Percentiles rank a stretch among this genome's conserved stretches.
phyloP scores from a whole-genome alignment of 208 protist species.

The Trypanosomatidae sp. region DNA sequence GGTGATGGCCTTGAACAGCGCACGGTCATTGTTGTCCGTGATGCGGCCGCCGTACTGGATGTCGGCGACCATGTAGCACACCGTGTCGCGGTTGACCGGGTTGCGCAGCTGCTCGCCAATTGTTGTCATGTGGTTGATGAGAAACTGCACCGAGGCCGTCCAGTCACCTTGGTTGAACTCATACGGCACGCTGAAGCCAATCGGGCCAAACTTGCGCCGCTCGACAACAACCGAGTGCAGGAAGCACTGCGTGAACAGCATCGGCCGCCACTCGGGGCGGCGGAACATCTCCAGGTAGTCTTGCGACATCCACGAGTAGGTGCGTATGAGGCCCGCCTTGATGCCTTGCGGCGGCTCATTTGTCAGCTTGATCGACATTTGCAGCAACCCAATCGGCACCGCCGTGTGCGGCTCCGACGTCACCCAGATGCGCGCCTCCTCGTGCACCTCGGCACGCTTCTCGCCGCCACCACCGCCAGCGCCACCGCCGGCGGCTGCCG shows the following conservation, averaged over 20 bases:
- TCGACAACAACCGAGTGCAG: constrained; percentile 96
- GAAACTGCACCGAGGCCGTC: constrained; percentile 93
- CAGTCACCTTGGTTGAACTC: constrained; percentile 98
- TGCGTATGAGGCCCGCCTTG: constrained; percentile 92
- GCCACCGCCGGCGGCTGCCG: no score
- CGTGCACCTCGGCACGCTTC: constrained; percentile 72
- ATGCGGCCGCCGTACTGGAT: constrained; percentile 99
- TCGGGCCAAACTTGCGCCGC: constrained; percentile 96
- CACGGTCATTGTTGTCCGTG: constrained; percentile 97
- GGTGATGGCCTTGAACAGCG: constrained; percentile 96
- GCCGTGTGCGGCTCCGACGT: constrained; percentile 90
- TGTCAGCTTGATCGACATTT: constrained; percentile 97
- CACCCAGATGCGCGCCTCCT: constrained; percentile 94
- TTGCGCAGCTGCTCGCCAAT: constrained; percentile 91
- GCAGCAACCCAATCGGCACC: constrained; percentile 94
- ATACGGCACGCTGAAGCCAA: constrained; percentile 98
- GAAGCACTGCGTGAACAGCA: constrained; percentile 96
- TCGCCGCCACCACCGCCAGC: no score
- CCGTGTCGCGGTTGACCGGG: constrained; percentile 87
- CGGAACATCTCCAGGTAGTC: constrained; percentile 94
- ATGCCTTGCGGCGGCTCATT: constrained; percentile 97
- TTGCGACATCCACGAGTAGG: constrained; percentile 94
- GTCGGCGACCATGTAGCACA: constrained; percentile 97
- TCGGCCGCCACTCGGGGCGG: constrained; percentile 91
- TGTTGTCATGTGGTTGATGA: constrained; percentile 97